These are phyloP conservation scores for Alternaria ethzedia DNA, from an alignment of 2,329 filamentous ascomycete species.

Conservation along the genomic window DNA sequence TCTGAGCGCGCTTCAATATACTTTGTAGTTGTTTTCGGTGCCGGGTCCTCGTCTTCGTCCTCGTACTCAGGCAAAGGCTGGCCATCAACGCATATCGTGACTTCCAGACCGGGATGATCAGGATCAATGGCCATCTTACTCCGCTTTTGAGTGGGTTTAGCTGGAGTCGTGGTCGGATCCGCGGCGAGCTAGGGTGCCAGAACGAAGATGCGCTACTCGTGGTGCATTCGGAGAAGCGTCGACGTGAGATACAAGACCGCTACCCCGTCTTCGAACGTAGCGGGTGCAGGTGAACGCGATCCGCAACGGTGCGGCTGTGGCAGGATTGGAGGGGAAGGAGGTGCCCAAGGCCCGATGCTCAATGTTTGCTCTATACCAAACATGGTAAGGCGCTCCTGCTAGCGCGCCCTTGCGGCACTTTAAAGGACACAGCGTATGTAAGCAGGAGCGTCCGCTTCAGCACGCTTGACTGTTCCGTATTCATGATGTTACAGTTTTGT, in stretches of 20 bases:
- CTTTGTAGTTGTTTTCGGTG: slow-evolving; percentile 1
- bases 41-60: neutral
- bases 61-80: slow-evolving; percentile 16
- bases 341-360: neutral
- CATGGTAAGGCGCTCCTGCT: neutral
- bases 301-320: neutral
- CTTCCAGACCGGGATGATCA: slow-evolving; percentile 2
- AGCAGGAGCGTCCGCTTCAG: neutral
- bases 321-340: neutral
- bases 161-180: neutral
- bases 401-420: neutral
- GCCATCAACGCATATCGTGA: slow-evolving; percentile 10
- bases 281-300: too few species aligned
- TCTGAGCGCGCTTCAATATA: slow-evolving; percentile 14
- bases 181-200: neutral
- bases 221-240: neutral
- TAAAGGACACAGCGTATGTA: too few species aligned
- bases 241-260: neutral
- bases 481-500: too few species aligned
- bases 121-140: slow-evolving; percentile 16
- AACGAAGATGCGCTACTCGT: neutral
- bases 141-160: neutral
- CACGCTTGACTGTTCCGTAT: too few species aligned
- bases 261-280: neutral
- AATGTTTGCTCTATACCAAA: neutral